These are phyloP conservation scores for Isatis lusitanica DNA, from an alignment of 441 rosid genomes.

Conservation along the genomic window DNA sequence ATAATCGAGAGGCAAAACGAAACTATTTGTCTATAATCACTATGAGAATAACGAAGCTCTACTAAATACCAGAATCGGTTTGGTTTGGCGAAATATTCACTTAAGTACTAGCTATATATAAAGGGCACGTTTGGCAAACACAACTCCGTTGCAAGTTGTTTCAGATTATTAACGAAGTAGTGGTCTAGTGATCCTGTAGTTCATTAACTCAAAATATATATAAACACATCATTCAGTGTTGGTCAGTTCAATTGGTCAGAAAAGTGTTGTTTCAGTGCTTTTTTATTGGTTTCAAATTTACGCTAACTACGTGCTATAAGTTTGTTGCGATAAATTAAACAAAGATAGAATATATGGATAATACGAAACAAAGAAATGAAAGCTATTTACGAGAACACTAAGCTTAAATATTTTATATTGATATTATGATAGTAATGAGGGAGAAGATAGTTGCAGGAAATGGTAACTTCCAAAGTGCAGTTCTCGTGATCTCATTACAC, in stretches of 20 bases:
- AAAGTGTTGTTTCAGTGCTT: background rate
- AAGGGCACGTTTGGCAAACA: background rate
- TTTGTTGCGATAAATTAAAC: background rate
- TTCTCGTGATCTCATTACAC: background rate
- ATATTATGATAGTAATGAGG: background rate
- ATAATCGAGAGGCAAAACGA: background rate
- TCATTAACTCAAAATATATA: background rate
- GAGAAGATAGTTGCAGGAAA: background rate
- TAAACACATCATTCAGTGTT: background rate
- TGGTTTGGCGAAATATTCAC: background rate
- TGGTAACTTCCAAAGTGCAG: background rate
- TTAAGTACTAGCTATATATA: background rate
- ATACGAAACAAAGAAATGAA: too few relatives aligned
- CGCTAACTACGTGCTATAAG: background rate
- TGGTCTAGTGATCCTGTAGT: background rate
- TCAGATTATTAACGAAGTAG: background rate
- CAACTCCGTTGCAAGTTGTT: background rate
- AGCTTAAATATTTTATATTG: too few relatives aligned
- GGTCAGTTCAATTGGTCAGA: background rate
- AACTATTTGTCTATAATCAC: background rate
- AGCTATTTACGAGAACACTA: too few relatives aligned
- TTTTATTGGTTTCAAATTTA: background rate
- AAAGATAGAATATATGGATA: background rate
- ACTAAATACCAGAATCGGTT: background rate
- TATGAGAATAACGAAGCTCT: background rate